Percentiles rank a stretch among this genome's conserved stretches.
Conservation (phyloP, 345 rosid genomes). For the Eucalyptus fibrosa region DNA sequence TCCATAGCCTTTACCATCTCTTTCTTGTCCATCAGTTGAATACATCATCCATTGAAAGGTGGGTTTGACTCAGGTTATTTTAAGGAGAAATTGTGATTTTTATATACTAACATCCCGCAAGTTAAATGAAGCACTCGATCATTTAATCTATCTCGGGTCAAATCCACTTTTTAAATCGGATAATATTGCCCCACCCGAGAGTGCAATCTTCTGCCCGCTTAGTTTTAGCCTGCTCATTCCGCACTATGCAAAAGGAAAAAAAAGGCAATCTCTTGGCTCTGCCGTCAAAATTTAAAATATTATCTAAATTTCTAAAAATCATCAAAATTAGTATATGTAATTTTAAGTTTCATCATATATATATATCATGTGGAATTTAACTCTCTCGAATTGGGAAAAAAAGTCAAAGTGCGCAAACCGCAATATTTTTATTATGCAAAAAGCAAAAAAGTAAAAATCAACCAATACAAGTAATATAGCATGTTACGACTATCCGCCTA, state of each 20-base stretch:
- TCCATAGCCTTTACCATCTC: background rate
- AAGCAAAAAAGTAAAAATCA: background rate
- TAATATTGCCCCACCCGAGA: background rate
- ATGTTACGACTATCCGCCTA: background rate
- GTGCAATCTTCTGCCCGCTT: background rate
- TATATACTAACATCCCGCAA: background rate
- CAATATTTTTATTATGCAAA: background rate
- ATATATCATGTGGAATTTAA: background rate
- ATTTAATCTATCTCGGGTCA: background rate
- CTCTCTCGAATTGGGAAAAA: background rate
- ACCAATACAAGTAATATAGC: background rate
- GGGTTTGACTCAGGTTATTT: background rate
- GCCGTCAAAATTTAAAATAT: background rate
- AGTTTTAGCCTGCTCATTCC: background rate
- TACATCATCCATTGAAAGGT: background rate
- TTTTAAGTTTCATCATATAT: background rate
- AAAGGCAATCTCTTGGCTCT: background rate
- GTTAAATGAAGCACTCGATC: background rate
- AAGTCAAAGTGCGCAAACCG: background rate
- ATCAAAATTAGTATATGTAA: background rate
- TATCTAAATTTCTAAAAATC: background rate
- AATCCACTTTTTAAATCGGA: background rate
- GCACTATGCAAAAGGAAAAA: background rate
- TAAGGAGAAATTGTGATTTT: background rate
- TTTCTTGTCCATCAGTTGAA: background rate